A percentile compares a stretch with the other conserved stretches of the same genome.
These are phyloP conservation scores for Cercospora sp. DNA, from an alignment of 2,329 filamentous ascomycete genomes.

Conservation along the genomic window DNA sequence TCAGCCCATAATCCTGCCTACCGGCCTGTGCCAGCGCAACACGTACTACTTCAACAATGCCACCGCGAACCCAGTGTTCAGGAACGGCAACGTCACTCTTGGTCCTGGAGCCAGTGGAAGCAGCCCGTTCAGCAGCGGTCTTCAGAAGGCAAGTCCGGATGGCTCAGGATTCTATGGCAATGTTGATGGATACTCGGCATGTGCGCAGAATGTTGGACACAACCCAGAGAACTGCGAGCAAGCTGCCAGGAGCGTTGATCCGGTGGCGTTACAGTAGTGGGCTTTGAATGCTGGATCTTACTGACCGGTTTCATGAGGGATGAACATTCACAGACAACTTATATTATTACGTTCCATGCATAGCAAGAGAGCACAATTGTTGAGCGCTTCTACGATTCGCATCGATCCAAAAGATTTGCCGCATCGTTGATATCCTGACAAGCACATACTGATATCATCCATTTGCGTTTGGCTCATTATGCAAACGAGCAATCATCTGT, in stretches of 20 bases:
- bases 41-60: conserved; percentile 33
- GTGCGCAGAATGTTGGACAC: conserved; percentile 31
- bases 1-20: conserved; percentile 25
- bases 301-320: too few relatives aligned
- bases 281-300: too few relatives aligned
- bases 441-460: too few relatives aligned
- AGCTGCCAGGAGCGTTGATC: conserved; percentile 27
- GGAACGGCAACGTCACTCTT: conserved; percentile 29
- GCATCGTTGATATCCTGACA: not conserved
- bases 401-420: not conserved
- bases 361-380: not conserved
- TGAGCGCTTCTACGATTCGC: not conserved
- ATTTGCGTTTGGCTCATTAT: not conserved
- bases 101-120: conserved; percentile 29
- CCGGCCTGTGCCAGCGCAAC: conserved; percentile 28
- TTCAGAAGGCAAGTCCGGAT: conserved; percentile 29
- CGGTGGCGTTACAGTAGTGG: conserved; percentile 13
- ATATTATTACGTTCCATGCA: not conserved
- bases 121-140: conserved; percentile 11
- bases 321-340: not conserved
- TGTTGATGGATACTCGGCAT: conserved; percentile 28
- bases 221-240: conserved; percentile 30
- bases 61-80: conserved; percentile 24
- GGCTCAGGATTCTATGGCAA: conserved; percentile 24
- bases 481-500: not conserved